Evolutionary conservation across 139 green algal species (phyloP), one percentile per base, ranked within the genome.

Genomic region (Auxenochlorella pyrenoidosa): DNA sequence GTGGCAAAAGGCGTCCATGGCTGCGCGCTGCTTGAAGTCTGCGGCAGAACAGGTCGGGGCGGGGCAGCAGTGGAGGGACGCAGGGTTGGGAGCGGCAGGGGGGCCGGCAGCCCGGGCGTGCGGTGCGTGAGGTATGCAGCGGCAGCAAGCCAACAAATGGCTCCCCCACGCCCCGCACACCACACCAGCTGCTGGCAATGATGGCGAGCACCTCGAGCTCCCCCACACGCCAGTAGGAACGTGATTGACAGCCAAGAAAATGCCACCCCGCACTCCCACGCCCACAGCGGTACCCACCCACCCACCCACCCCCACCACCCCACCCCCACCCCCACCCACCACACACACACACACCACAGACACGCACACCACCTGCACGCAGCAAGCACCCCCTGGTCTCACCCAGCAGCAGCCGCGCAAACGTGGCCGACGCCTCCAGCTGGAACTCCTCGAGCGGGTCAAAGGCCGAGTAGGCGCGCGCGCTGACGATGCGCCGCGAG

Each of bases 361-460:
- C 24, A 30, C 59, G 5, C 59, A 68, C 24, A 30, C 12, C 24
- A 68, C 59, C 10, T 28, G 4, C 59, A 68, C 21, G 16, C 30
- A 59, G 12, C 40, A 26, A 4, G 3, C 41, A 36, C 22, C 5
- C 38, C 72, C 30, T 26, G 15, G 32, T 36, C 80, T 77, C 34
- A 87, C 83, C 83, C 36, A 40, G n/a, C 70, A 87, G 71, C 70
- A 87, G 51, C 22, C 30, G 79, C 5, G 71, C 83, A 88, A 89
- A 91, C 3, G 70, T 3, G 12, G 24, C 19, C 0, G 32, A 24
- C 0, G 60, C 43, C 51, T 92, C 89, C 26, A 90, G 70, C 47
- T 63, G 5, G 40, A 88, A 92, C 76, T 92, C 89, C 5, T 88
- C 38, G 22, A 81, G 38, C 3, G 89, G 89, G 72, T 86, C 73